Evolutionary conservation across 2,329 filamentous ascomycete genomes (phyloP), one percentile per base, ranked within the genome.

Genomic region (Apiospora hydei): DNA sequence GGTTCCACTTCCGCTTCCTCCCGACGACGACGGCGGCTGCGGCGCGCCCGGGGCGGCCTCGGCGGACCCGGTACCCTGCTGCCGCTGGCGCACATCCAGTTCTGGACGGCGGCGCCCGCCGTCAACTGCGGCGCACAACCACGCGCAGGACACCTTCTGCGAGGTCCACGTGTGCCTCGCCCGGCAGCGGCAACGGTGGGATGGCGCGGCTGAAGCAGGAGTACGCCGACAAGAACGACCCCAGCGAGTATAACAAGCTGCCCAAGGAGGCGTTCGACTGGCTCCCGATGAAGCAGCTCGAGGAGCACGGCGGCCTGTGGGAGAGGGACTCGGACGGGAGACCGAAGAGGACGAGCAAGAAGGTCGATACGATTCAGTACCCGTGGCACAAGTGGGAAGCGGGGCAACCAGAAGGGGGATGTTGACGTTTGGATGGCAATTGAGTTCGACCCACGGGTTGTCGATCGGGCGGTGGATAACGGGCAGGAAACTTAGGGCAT

Each of bases 1-100:
- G 72, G 11, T 69, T 70, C 21, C 51, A 44, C 30, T 73, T 70
- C 51, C 51, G 70, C 5, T 61, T 67, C 53, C 57, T 44, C 5
- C 41, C n/a, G 72, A 64, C 30, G 30, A 66, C 44, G 18, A 21
- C 18, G 14, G 44, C 14, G 43, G 16, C 43, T 44, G 4, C 43
- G 1, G 4, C 7, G 13, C 16, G 43, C 43, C 43, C 43, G 43
- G 34, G 34, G 34, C 34, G 3, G 34, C 34, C 34, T 38, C 34
- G 2, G 16, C 43, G 43, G 43, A 44, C 5, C 43, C 43, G 11
- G 16, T 44, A 16, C 43, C 47, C 18, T 49, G 34, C 7, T 34
- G 18, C 34, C 41, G n/a, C 41, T 51, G 11, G 67, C 30, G 6
- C 67, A 69, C 30, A 30, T 69, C 41, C 67, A 69, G 67, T 69